Conservation (phyloP, 257 asterid species). For the Orobanche coerulescens region DNA sequence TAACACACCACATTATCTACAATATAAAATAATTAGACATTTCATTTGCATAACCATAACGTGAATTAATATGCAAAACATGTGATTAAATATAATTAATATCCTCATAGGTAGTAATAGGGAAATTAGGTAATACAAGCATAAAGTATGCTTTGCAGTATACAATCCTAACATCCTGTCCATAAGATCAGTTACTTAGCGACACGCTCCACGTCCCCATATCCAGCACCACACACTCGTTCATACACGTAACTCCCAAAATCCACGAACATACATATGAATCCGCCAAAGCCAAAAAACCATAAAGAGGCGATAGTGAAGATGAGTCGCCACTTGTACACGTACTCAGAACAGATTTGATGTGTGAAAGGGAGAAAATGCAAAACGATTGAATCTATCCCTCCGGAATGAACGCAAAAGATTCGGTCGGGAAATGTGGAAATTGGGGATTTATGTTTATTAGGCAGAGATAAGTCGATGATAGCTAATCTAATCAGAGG, state of each 20-base stretch:
- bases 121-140: no score
- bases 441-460: conserved; percentile 33
- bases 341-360: no score
- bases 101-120: no score
- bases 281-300: conserved; percentile 72
- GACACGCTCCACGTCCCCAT: no score
- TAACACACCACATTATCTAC: no score
- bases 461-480: conserved; percentile 82
- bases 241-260: conserved; percentile 63
- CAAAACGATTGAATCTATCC: conserved; percentile 72
- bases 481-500: conserved; percentile 71
- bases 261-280: conserved; percentile 87
- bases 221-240: conserved; percentile 69
- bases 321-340: no score
- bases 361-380: conserved; percentile 94
- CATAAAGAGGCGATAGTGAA: conserved; percentile 49
- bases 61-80: no score
- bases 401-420: conserved; percentile 75
- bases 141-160: no score
- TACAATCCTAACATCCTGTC: no score
- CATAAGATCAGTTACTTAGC: conserved; percentile 42
- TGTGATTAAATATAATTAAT: no score
- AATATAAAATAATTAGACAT: no score
- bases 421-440: conserved; percentile 59
- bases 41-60: no score